phyloP scores from a whole-genome alignment of 1,139 yeast species.

The Protomyces arabidopsidicola region DNA sequence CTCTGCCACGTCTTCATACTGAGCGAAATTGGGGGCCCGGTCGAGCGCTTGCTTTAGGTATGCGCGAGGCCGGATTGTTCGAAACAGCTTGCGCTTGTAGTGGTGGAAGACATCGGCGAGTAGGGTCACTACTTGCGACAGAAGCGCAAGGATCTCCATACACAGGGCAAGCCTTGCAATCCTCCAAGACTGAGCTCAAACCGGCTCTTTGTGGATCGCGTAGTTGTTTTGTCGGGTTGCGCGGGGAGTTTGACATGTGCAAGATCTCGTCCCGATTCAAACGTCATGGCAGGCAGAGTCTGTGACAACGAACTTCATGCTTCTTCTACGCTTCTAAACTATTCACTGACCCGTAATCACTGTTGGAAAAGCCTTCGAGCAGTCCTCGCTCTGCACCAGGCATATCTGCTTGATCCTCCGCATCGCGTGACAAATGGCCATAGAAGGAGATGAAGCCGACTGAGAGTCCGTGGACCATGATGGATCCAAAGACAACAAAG shows the following conservation, averaged over 20 bases:
- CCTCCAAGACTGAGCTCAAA: too few species aligned
- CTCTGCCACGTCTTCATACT: constrained; percentile 19
- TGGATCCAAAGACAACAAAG: constrained; percentile 19
- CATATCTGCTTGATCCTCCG: constrained; percentile 5
- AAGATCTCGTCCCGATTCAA: too few species aligned
- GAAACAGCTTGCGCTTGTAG: constrained; percentile 5
- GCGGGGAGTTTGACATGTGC: too few species aligned
- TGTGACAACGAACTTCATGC: too few species aligned
- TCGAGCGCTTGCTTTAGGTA: not conserved
- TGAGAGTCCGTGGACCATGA: constrained; percentile 20
- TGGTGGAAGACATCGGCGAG: constrained; percentile 7
- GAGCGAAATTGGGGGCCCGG: constrained; percentile 10
- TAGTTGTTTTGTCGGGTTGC: too few species aligned
- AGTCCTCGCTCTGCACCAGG: constrained; percentile 21
- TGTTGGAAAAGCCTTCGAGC: constrained; percentile 15
- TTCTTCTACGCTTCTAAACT: not conserved
- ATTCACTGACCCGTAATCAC: constrained; percentile 12
- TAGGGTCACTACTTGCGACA: not conserved
- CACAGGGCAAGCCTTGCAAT: too few species aligned
- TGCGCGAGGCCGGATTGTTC: constrained; percentile 1
- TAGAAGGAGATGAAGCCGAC: constrained; percentile 21
- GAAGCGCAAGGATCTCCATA: not conserved
- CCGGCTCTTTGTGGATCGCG: too few species aligned
- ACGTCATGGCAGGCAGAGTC: too few species aligned
- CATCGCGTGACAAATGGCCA: constrained; percentile 13